phyloP scores from a whole-genome alignment of 2,329 filamentous ascomycete species.

The Trichoderma simmonsii region DNA sequence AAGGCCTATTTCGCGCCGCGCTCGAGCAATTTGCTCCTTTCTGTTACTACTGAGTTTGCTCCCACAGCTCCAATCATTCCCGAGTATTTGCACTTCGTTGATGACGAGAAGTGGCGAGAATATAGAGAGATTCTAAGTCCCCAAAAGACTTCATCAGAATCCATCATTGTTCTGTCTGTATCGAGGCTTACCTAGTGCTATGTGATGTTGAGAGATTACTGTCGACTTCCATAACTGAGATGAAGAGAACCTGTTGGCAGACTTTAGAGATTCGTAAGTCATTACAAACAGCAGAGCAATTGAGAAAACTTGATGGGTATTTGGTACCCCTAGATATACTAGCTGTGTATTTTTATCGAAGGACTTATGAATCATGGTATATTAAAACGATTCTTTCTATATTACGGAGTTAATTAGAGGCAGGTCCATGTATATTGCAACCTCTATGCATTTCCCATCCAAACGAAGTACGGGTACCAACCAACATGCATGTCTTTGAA shows the following conservation, averaged over 20 bases:
- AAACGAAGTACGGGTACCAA: too few species aligned
- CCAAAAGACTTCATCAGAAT: neutral
- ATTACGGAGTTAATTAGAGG: too few species aligned
- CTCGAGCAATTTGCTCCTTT: constrained; percentile 52
- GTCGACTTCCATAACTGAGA: neutral
- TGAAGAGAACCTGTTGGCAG: neutral
- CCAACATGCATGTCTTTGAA: too few species aligned
- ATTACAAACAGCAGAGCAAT: neutral
- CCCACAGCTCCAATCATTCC: neutral
- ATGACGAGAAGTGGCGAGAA: accelerated
- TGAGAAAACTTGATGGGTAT: neutral
- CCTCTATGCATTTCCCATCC: too few species aligned
- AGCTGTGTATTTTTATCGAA: too few species aligned
- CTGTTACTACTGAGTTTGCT: constrained; percentile 39
- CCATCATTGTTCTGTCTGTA: neutral
- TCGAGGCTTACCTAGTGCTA: neutral
- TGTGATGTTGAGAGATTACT: neutral
- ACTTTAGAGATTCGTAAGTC: neutral
- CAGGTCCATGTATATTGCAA: too few species aligned
- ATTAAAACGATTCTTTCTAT: too few species aligned
- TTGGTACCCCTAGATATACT: neutral
- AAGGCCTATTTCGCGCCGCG: constrained; percentile 78
- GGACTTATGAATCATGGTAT: too few species aligned
- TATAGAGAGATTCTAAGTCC: neutral
- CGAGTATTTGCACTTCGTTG: neutral